Base-by-base conservation (phyloP, 768 basidiomycete genomes). In the Strobilomyces confusus region DNA sequence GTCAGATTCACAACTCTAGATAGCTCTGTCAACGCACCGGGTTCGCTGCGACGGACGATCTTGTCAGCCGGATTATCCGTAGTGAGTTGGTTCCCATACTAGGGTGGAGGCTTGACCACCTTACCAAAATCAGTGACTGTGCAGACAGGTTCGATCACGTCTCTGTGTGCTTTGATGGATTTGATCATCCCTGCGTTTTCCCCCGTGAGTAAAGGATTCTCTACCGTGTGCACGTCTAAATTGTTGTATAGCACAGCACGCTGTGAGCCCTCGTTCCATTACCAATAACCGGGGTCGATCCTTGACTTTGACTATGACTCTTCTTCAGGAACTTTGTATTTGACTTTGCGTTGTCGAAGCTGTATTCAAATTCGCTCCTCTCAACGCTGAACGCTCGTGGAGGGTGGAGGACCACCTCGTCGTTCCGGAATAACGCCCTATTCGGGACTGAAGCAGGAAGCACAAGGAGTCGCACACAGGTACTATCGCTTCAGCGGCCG, bases 21-120 rank as follows among this genome's bases (percentile, higher is more conserved):
- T 14, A 79, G 78, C 58, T 63, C 34, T 70, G 57, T 34, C 69
- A 75, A 52, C 75, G 72, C 58, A 77, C 76, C 0, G 77, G 77
- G 9, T 76, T 23, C 13, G 54, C 64, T 3, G 55, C 58, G 8
- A 76, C 77, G 1, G 76, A 79, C 23, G 29, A 49, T 40, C 17
- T 49, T 0, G 40, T 80, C 3, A 73, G 77, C 57, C 70, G 63
- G 44, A 75, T 80, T 46, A 76, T 79, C 47, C 60, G 72, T 47
- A 23, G 72, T 75, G 48, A 26, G 68, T 54, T 11, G 30, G 23
- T 54, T 44, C n/a, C 29, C 12, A 5, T 50, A 13, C 5, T 7
- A n/a, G n/a, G n/a, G 13, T 11, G 5, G 25, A n/a, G 36, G 29
- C 13, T 0, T 5, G 30, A 51, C 7, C 13, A 33, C 42, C 8